These are phyloP conservation scores for Fusarium sp. DNA, from an alignment of 2,329 filamentous ascomycete genomes.

Conservation along the genomic window DNA sequence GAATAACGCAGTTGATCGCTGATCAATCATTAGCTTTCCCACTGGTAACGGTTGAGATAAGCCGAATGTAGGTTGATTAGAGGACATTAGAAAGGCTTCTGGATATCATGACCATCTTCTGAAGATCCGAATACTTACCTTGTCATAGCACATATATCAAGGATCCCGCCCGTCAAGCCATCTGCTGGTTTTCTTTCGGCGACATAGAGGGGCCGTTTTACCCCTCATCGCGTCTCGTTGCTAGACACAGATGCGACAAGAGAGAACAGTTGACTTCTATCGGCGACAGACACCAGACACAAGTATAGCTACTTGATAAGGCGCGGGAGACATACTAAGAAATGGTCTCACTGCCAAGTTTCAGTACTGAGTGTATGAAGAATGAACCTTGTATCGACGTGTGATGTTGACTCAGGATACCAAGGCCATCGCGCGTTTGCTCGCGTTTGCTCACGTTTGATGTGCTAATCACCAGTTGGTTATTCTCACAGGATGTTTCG, in stretches of 20 bases:
- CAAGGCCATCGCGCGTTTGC: background rate
- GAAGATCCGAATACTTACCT: background rate
- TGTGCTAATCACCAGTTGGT: background rate
- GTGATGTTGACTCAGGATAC: background rate
- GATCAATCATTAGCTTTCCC: background rate
- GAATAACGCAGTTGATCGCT: slow-evolving; percentile 5
- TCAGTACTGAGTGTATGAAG: background rate
- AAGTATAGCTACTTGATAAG: background rate
- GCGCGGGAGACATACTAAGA: background rate
- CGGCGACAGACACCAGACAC: background rate
- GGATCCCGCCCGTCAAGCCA: background rate
- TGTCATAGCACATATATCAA: background rate
- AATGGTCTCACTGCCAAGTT: background rate
- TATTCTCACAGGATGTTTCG: background rate
- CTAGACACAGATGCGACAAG: slow-evolving; percentile 19
- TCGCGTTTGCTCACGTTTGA: slow-evolving; percentile 1
- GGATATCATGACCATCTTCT: background rate
- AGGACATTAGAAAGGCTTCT: background rate
- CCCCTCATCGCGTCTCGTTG: slow-evolving; percentile 21
- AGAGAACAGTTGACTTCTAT: slow-evolving; percentile 5
- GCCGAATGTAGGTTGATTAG: background rate
- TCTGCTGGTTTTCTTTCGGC: background rate
- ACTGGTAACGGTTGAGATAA: background rate
- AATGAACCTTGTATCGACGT: background rate
- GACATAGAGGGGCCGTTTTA: slow-evolving; percentile 16